Percentiles rank a stretch among this genome's conserved stretches.
Conservation (phyloP, 2,329 filamentous ascomycete genomes). For the Talaromyces albobiverticillius region DNA sequence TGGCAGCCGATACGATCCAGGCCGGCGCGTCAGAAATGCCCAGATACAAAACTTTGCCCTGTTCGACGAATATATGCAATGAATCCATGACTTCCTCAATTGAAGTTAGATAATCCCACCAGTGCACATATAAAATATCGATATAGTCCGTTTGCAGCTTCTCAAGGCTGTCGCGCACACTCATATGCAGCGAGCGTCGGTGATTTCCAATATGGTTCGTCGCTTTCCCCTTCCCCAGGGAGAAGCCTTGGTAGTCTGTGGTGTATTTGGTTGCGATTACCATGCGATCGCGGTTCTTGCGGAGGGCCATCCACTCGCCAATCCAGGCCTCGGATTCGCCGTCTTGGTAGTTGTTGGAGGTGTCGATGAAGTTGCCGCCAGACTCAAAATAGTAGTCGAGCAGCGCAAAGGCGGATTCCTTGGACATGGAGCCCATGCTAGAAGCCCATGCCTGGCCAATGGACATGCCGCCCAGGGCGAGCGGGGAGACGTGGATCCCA, state of each 20-base stretch:
- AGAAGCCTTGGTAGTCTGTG: conserved; percentile 50
- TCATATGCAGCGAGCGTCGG: conserved; percentile 40
- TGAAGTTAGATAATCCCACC: conserved; percentile 47
- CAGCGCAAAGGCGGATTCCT: conserved; percentile 60
- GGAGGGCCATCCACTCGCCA: conserved; percentile 67
- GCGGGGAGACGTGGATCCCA: conserved; percentile 63
- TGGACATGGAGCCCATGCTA: conserved; percentile 63
- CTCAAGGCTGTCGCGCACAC: conserved; percentile 42
- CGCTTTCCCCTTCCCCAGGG: conserved; percentile 37
- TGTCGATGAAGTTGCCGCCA: conserved; percentile 73
- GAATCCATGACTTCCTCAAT: conserved; percentile 37
- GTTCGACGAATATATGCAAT: conserved; percentile 36
- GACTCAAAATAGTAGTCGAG: conserved; percentile 64
- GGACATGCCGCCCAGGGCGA: conserved; percentile 44
- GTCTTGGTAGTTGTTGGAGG: conserved; percentile 65
- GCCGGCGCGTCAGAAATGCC: conserved; percentile 40
- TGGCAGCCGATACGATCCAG: conserved; percentile 39
- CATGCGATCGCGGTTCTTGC: conserved; percentile 63
- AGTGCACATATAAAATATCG: conserved; percentile 56
- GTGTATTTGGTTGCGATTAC: conserved; percentile 70
- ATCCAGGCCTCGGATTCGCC: conserved; percentile 64
- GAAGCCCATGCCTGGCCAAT: conserved; percentile 41
- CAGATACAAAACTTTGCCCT: conserved; percentile 41
- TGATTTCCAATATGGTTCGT: conserved; percentile 47
- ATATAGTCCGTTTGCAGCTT: conserved; percentile 54